A percentile compares a stretch with the other conserved stretches of the same genome.
phyloP scores from a whole-genome alignment of 2,329 filamentous ascomycete species.

The Trichoderma cornu-damae region DNA sequence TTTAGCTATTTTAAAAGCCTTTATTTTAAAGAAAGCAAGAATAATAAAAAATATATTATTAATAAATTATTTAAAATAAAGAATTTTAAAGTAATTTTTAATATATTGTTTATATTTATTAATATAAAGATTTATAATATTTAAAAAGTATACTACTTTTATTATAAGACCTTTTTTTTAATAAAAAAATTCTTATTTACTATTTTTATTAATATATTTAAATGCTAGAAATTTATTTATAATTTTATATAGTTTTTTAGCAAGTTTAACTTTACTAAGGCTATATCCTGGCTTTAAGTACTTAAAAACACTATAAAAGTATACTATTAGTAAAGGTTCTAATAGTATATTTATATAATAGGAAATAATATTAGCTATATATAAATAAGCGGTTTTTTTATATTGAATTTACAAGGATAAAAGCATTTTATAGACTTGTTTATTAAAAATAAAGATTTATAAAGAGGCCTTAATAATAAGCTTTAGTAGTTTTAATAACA shows the following conservation, averaged over 20 bases:
- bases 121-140: too few relatives aligned
- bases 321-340: not conserved
- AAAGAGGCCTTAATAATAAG: too few relatives aligned
- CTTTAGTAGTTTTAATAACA: too few relatives aligned
- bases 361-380: not conserved
- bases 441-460: too few relatives aligned
- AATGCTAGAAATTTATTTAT: not conserved
- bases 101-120: too few relatives aligned
- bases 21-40: not conserved
- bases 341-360: not conserved
- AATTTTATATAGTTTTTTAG: not conserved
- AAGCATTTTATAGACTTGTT: too few relatives aligned
- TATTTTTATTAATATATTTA: not conserved
- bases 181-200: not conserved
- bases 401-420: too few relatives aligned
- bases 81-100: too few relatives aligned
- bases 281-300: not conserved
- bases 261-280: not conserved
- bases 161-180: not conserved
- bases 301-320: not conserved
- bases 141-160: not conserved
- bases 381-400: not conserved
- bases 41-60: not conserved
- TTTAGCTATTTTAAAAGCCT: too few relatives aligned
- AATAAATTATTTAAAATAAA: too few relatives aligned